phyloP scores from a whole-genome alignment of 805 yeast species.

The Blastobotrys terrestris region DNA sequence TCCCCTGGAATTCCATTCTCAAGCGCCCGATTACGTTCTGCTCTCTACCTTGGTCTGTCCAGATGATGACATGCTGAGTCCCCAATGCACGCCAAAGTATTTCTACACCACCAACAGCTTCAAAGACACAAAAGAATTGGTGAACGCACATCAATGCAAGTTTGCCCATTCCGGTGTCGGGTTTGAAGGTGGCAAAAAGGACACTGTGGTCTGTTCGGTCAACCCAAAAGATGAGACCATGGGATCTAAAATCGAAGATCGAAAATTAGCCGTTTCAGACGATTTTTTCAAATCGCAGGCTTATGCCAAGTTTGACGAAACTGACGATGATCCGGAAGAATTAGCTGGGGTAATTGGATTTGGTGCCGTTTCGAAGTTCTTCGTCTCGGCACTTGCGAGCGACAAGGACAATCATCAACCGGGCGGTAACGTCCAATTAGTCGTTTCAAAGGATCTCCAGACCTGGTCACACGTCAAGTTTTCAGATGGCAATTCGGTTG shows the following conservation, averaged over 20 bases:
- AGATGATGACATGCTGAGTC: conserved; percentile 17
- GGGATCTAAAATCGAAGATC: conserved; percentile 26
- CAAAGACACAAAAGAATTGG: conserved; percentile 25
- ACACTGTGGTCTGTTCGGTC: conserved; percentile 40
- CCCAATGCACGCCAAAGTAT: conserved; percentile 33
- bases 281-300: conserved; percentile 38
- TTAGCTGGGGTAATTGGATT: conserved; percentile 30
- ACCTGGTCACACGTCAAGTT: conserved; percentile 33
- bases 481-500: conserved; percentile 23
- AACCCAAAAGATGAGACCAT: conserved; percentile 35
- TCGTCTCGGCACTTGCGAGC: conserved; percentile 30
- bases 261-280: conserved; percentile 35
- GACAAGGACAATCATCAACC: conserved; percentile 22
- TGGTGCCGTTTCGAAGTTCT: conserved; percentile 32
- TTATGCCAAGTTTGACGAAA: conserved; percentile 24
- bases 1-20: conserved; percentile 36
- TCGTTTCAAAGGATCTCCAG: conserved; percentile 31
- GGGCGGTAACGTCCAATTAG: conserved; percentile 19
- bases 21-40: conserved; percentile 33
- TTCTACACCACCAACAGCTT: conserved; percentile 45
- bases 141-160: conserved; percentile 26
- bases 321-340: conserved; percentile 28
- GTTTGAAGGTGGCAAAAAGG: conserved; percentile 22
- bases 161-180: conserved; percentile 30
- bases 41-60: conserved; percentile 37